phyloP scores from a whole-genome alignment of 768 basidiomycete genomes.

The Suillus variegatus region DNA sequence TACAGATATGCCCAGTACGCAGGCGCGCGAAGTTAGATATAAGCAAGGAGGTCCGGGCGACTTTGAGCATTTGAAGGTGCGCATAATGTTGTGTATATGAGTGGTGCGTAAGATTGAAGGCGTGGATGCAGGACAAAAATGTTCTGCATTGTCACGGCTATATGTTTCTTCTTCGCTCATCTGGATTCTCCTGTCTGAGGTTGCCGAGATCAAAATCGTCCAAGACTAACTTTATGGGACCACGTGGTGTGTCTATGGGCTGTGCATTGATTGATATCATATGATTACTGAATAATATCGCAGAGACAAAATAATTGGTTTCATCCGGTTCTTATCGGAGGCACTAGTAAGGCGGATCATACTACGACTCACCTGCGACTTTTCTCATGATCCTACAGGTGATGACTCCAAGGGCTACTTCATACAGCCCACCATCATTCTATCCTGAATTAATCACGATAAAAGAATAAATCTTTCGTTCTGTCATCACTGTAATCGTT shows the following conservation, averaged over 20 bases:
- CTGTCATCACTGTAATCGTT: slow-evolving; percentile 75
- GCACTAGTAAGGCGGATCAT: slow-evolving; percentile 52
- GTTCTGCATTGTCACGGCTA: slow-evolving; percentile 88
- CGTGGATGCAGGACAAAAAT: slow-evolving; percentile 77
- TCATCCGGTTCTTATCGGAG: slow-evolving; percentile 85
- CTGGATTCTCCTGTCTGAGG: slow-evolving; percentile 81
- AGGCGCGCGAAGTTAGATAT: neutral
- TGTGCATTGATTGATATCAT: neutral
- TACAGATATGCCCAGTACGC: neutral
- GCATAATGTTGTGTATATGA: slow-evolving; percentile 11
- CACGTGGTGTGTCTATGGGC: slow-evolving; percentile 71
- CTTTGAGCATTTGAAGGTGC: slow-evolving; percentile 90
- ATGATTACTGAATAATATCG: neutral
- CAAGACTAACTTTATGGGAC: slow-evolving; percentile 90
- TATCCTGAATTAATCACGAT: slow-evolving; percentile 85
- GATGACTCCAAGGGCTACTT: slow-evolving; percentile 94
- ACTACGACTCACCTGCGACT: neutral
- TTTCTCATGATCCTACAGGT: slow-evolving; percentile 37
- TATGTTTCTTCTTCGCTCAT: slow-evolving; percentile 84
- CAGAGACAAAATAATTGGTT: slow-evolving; percentile 85
- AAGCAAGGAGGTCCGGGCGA: slow-evolving; percentile 38
- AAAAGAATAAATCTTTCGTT: slow-evolving; percentile 95
- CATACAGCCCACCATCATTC: slow-evolving; percentile 91
- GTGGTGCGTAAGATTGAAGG: neutral
- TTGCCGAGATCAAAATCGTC: slow-evolving; percentile 84